These are phyloP conservation scores for Flammula alnicola DNA, from an alignment of 1,284 basidiomycete species.

Conservation along the genomic window DNA sequence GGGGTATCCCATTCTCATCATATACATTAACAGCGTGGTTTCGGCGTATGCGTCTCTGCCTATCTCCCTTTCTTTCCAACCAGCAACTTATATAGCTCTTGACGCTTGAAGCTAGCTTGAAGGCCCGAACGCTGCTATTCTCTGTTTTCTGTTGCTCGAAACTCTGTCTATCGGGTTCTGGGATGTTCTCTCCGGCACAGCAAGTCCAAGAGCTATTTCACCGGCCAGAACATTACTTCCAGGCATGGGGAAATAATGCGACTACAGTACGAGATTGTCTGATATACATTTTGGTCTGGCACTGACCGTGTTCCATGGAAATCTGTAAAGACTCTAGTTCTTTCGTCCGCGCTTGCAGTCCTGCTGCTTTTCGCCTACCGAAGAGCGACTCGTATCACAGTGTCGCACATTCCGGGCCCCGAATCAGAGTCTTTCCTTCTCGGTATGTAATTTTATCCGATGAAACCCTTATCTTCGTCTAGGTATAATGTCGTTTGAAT, in stretches of 20 bases:
- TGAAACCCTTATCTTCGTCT: neutral
- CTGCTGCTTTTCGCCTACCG: conserved; percentile 35
- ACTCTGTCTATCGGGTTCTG: neutral
- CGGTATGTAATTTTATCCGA: conserved; percentile 35
- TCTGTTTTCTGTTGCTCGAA: neutral
- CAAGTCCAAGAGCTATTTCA: neutral
- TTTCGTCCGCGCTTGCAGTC: conserved; percentile 23
- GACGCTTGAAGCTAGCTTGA: no score
- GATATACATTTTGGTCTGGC: neutral
- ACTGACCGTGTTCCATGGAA: neutral
- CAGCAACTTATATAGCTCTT: conserved; percentile 8
- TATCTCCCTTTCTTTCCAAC: conserved; percentile 14
- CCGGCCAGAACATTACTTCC: no score
- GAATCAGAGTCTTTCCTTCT: conserved; percentile 45
- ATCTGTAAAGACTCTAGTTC: conserved; percentile 14
- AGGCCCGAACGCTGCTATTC: neutral
- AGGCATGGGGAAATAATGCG: conserved; percentile 1
- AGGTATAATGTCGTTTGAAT: neutral
- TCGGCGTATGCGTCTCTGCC: conserved; percentile 9
- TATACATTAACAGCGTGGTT: conserved; percentile 17
- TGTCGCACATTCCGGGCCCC: conserved; percentile 46
- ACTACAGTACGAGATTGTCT: neutral
- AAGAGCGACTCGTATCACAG: conserved; percentile 39
- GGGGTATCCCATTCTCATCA: conserved; percentile 18
- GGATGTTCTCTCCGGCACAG: conserved; percentile 4